Percentiles rank a stretch among this genome's conserved stretches.
These are phyloP conservation scores for Penicillium arizonense DNA, from an alignment of 495 filamentous ascomycete genomes.

Conservation along the genomic window DNA sequence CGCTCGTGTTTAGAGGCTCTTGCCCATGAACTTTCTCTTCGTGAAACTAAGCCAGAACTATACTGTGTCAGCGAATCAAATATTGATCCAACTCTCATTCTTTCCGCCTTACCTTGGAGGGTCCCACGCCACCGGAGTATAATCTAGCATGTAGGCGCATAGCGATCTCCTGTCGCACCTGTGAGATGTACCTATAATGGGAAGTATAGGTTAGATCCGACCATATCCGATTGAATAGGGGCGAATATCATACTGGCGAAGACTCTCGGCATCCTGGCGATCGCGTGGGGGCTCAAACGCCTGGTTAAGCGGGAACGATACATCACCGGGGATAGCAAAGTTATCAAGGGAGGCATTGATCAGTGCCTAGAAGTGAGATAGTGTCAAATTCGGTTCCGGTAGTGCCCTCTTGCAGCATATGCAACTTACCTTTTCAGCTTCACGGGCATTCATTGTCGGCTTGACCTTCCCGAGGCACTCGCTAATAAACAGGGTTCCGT, in stretches of 20 bases:
- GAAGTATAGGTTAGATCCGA: constrained; percentile 11
- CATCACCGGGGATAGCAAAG: constrained; percentile 94
- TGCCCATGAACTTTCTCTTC: constrained; percentile 99
- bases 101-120: constrained; percentile 69
- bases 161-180: constrained; percentile 90
- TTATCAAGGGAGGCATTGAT: constrained; percentile 79
- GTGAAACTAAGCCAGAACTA: constrained; percentile 98
- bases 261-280: constrained; percentile 81
- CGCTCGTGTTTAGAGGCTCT: constrained; percentile 59
- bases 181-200: constrained; percentile 64
- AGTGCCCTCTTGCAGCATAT: not conserved
- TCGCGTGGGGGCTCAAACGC: constrained; percentile 76
- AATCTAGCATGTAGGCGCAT: constrained; percentile 75
- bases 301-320: constrained; percentile 89
- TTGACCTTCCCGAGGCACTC: constrained; percentile 86
- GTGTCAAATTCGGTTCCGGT: no score
- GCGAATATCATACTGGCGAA: constrained; percentile 59
- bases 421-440: constrained; percentile 56
- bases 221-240: not conserved
- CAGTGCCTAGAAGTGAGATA: constrained; percentile 47
- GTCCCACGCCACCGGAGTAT: constrained; percentile 78
- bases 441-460: constrained; percentile 59
- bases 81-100: not conserved
- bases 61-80: constrained; percentile 3
- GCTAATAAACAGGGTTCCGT: constrained; percentile 90